phyloP scores from a whole-genome alignment of 176 grass and related monocot genomes.

The Paspalum notatum region DNA sequence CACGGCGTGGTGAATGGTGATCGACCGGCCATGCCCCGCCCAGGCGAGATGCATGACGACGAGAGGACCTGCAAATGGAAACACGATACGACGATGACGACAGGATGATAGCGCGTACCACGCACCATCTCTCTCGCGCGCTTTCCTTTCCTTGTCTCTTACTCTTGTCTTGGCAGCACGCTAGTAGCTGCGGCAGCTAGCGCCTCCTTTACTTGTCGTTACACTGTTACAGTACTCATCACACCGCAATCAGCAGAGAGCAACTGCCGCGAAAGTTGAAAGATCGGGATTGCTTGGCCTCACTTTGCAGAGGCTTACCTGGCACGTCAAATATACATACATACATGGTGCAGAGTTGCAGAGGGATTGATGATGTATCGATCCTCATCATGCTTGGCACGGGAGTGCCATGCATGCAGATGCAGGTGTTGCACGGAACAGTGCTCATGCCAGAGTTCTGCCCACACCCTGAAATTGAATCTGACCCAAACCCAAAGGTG shows the following conservation, averaged over 20 bases:
- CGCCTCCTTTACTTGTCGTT: constrained; percentile 31
- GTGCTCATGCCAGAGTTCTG: neutral
- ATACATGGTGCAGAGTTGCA: neutral
- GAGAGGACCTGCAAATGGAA: no score
- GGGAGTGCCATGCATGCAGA: neutral
- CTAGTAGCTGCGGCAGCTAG: no score
- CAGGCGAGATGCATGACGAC: no score
- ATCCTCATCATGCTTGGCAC: neutral
- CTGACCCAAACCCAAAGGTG: no score
- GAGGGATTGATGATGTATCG: neutral
- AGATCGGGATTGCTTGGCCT: neutral
- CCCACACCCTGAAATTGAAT: constrained; percentile 38
- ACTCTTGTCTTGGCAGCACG: no score
- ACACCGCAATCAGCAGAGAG: neutral
- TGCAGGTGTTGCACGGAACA: neutral
- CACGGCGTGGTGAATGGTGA: no score
- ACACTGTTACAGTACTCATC: no score
- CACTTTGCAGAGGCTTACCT: neutral
- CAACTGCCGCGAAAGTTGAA: neutral
- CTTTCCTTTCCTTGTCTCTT: no score
- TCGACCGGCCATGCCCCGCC: no score
- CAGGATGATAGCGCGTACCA: no score
- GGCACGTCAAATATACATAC: neutral
- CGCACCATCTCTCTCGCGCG: no score
- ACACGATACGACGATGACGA: no score